Base-by-base conservation (phyloP, 2,329 filamentous ascomycete genomes). In the Paraphoma sp. region DNA sequence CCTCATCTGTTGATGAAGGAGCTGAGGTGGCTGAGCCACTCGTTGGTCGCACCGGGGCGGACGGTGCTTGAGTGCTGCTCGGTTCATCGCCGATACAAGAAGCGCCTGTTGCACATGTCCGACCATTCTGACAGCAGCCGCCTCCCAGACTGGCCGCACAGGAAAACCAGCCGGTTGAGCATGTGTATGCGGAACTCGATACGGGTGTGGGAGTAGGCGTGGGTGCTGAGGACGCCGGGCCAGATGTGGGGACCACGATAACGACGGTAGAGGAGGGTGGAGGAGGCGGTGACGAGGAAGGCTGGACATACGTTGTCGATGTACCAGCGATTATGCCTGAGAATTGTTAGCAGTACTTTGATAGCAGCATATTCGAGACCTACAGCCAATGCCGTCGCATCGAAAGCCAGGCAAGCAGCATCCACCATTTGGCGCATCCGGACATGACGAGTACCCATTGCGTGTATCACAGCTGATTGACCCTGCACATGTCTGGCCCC, bases 391-490 rank as follows among this genome's bases (percentile, higher is more conserved):
- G 16, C 87, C 87, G 54, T 86, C 81, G 66, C 91, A 94, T 1
- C 84, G 80, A 68, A 86, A 93, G 4, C 89, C 89, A 0, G 87
- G 81, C 10, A 93, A 86, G 71, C 91, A 94, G 70, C 91, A 94
- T 2, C 90, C 91, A 12, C 90, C 90, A 3, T 90, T 90, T 0
- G 88, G 73, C 33, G 83, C 82, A 7, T 85, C 81, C 0, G 87
- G 81, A 70, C 91, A 94, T 47, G 85, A 84, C 10, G 85, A 84
- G 57, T 89, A 87, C 41, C 84, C 87, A 4, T 80, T 78, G 2
- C 81, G 80, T 2, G 73, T 78, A 59, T 83, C 76, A 62, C 91
- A 93, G 0, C 83, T 84, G 6, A 93, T 86, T 1, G 78, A 78
- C 9, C 89, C 88, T 3, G 83, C 83, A 72, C 91, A 94, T 6